A percentile compares a stretch with the other conserved stretches of the same genome.
Evolutionary conservation across 257 asterid species (phyloP).

Genomic region (Nicotiana knightiana): DNA sequence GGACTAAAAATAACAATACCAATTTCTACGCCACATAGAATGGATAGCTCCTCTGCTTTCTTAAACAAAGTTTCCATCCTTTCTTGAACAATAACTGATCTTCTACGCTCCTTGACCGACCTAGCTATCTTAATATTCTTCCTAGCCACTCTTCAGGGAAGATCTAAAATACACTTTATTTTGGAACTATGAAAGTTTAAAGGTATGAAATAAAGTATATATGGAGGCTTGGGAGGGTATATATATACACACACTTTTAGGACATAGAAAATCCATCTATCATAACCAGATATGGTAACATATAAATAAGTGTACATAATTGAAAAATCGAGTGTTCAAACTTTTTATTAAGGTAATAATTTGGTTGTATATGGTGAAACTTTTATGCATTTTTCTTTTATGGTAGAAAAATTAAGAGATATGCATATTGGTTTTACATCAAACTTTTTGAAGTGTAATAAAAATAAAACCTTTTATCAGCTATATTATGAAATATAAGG

Average conservation of each 20-base stretch:
- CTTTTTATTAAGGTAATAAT: neutral
- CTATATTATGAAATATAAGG: neutral
- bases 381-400: too few relatives aligned
- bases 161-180: neutral
- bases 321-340: neutral
- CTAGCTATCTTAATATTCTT: neutral
- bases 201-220: neutral
- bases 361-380: neutral
- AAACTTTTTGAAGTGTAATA: too few relatives aligned
- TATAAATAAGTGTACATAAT: neutral
- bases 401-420: neutral
- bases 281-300: neutral
- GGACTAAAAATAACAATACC: neutral
- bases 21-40: neutral
- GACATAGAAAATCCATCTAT: neutral
- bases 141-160: neutral
- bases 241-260: neutral
- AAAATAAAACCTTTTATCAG: too few relatives aligned
- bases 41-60: neutral
- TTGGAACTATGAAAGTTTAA: neutral
- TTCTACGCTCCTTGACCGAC: neutral
- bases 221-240: neutral
- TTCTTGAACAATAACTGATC: neutral
- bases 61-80: neutral
- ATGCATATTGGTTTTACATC: neutral